These are phyloP conservation scores for Glutinoglossum americanum DNA, from an alignment of 495 filamentous ascomycete genomes.

Conservation along the genomic window DNA sequence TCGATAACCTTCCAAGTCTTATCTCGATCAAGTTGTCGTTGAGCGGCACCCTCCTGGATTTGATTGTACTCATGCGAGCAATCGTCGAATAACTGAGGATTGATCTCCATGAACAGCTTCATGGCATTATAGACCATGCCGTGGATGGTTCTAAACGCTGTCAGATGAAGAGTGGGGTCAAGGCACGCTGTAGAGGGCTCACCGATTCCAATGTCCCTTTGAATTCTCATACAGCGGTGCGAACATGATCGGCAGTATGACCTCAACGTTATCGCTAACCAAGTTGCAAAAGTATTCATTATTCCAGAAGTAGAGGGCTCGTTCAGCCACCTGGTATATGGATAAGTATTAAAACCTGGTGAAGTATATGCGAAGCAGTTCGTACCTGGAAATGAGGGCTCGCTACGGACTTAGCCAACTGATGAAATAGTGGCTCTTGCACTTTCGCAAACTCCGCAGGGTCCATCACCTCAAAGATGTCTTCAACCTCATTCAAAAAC, in stretches of 20 bases:
- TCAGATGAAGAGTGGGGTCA: background rate
- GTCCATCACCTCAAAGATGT: constrained; percentile 99
- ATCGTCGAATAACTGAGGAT: constrained; percentile 94
- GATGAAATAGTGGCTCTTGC: constrained; percentile 89
- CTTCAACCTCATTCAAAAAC: constrained; percentile 98
- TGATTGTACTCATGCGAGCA: constrained; percentile 98
- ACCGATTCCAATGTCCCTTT: constrained; percentile 99
- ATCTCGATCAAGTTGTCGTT: constrained; percentile 52
- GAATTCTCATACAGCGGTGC: constrained; percentile 97
- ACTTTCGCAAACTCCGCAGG: constrained; percentile 97
- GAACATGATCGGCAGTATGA: constrained; percentile 98
- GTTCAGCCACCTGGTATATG: constrained; percentile 54
- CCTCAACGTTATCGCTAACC: constrained; percentile 95
- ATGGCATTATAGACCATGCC: constrained; percentile 99
- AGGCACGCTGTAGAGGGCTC: constrained; percentile 4
- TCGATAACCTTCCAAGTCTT: constrained; percentile 71
- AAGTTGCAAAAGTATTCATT: constrained; percentile 99
- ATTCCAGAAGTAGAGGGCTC: constrained; percentile 99
- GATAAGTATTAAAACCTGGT: background rate
- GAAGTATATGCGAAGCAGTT: background rate
- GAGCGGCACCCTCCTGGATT: constrained; percentile 68
- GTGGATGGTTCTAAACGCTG: constrained; percentile 62
- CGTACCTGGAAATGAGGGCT: constrained; percentile 91
- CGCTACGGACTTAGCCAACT: constrained; percentile 91
- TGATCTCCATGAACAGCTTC: constrained; percentile 99